Conservation (phyloP, 163 green algal species). For the Scenedesmus sp. region DNA sequence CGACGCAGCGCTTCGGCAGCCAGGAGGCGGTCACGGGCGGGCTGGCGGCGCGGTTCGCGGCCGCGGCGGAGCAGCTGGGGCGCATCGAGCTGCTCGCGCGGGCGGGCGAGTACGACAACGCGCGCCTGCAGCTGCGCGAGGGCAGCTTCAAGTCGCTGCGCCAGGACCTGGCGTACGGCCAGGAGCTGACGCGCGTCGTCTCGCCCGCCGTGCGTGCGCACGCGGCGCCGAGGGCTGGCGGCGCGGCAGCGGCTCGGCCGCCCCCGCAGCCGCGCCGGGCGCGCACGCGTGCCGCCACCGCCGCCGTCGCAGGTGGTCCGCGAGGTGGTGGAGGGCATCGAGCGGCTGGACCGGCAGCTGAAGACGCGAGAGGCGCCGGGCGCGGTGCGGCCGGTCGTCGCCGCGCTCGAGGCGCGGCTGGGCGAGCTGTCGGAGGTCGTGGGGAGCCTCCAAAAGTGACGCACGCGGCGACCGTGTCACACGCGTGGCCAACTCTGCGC, state of each 20-base stretch:
- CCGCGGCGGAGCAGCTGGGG: constrained; percentile 26
- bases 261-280: neutral
- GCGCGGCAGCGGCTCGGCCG: too few relatives aligned
- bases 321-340: constrained; percentile 24
- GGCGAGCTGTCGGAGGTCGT: too few relatives aligned
- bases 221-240: too few relatives aligned
- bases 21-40: neutral
- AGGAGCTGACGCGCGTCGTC: constrained; percentile 25
- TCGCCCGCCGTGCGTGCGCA: constrained; percentile 8
- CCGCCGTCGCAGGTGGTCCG: constrained; percentile 3
- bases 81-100: constrained; percentile 42
- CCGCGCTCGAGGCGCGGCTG: too few relatives aligned
- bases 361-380: constrained; percentile 6
- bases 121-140: constrained; percentile 33
- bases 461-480: too few relatives aligned
- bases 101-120: constrained; percentile 36
- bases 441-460: too few relatives aligned
- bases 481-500: too few relatives aligned
- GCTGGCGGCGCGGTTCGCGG: neutral
- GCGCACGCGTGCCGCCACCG: neutral
- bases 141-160: constrained; percentile 33
- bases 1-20: constrained; percentile 15
- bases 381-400: too few relatives aligned
- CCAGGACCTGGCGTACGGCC: constrained; percentile 37
- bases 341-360: constrained; percentile 37